phyloP scores from a whole-genome alignment of 306 rosid species.

The Adenanthera pavonina region DNA sequence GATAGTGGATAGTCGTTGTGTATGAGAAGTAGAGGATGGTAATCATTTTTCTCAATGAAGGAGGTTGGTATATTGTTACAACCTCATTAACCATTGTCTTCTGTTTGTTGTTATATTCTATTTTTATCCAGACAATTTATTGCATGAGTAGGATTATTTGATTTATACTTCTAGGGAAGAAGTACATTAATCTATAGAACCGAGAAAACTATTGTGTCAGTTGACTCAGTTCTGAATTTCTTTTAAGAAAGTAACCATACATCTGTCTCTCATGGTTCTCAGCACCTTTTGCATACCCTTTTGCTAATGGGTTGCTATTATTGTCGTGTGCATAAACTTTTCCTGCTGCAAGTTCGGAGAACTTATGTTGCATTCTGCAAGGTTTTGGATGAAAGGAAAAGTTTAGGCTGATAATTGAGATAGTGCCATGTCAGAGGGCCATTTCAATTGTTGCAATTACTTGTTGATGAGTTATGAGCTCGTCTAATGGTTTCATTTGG shows the following conservation, averaged over 20 bases:
- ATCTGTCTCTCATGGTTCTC: conserved; percentile 34
- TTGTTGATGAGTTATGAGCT: conserved; percentile 16
- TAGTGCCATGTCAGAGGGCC: conserved; percentile 28
- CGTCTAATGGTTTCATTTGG: not conserved
- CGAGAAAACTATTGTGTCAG: conserved; percentile 8
- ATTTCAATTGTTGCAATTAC: conserved; percentile 22
- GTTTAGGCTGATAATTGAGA: conserved; percentile 12
- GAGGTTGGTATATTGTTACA: conserved; percentile 42
- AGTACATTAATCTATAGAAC: not conserved
- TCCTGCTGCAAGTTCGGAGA: conserved; percentile 23
- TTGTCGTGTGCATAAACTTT: conserved; percentile 20
- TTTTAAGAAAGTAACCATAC: not conserved
- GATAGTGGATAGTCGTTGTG: conserved; percentile 45
- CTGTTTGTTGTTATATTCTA: conserved; percentile 39
- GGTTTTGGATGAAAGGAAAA: conserved; percentile 12
- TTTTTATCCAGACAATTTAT: conserved; percentile 32
- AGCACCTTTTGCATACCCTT: conserved; percentile 23
- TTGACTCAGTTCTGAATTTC: conserved; percentile 37
- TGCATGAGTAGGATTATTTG: conserved; percentile 24
- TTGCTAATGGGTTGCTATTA: conserved; percentile 5
- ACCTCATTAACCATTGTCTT: conserved; percentile 26
- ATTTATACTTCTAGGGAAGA: not conserved
- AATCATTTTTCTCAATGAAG: conserved; percentile 51
- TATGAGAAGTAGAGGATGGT: conserved; percentile 57
- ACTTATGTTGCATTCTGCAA: conserved; percentile 31